A percentile compares a stretch with the other conserved stretches of the same genome.
Conservation (phyloP, 352 stramenopile genomes). For the Pythium biforme region DNA sequence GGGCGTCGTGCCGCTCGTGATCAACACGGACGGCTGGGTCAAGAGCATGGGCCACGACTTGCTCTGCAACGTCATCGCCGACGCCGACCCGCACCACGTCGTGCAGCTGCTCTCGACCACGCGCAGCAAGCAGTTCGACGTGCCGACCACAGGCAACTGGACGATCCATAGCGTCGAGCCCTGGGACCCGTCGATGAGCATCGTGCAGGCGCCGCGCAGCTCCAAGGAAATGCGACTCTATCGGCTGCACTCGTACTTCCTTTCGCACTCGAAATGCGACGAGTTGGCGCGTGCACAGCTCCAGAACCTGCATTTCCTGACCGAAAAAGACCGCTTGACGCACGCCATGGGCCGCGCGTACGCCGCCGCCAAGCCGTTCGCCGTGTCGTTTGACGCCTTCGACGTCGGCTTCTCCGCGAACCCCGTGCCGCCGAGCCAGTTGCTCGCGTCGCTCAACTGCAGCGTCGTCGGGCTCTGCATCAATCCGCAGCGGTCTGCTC, state of each 20-base stretch:
- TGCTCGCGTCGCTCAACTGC: slow-evolving; percentile 72
- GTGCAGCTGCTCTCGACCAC: slow-evolving; percentile 92
- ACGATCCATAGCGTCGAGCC: slow-evolving; percentile 54
- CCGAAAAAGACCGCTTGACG: slow-evolving; percentile 66
- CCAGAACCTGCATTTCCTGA: slow-evolving; percentile 69
- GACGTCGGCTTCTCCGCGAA: slow-evolving; percentile 58
- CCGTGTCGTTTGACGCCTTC: slow-evolving; percentile 55
- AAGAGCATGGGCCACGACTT: slow-evolving; percentile 96
- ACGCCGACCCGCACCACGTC: slow-evolving; percentile 87
- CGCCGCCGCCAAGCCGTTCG: slow-evolving; percentile 40
- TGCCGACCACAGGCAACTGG: slow-evolving; percentile 54
- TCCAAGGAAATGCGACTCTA: slow-evolving; percentile 85
- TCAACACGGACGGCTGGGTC: slow-evolving; percentile 98
- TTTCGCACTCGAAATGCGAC: slow-evolving; percentile 35
- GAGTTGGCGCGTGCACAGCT: slow-evolving; percentile 38
- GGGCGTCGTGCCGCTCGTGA: slow-evolving; percentile 80
- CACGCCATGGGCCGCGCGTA: slow-evolving; percentile 57
- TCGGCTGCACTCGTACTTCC: slow-evolving; percentile 80
- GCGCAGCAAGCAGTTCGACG: slow-evolving; percentile 85
- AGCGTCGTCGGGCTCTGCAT: slow-evolving; percentile 76
- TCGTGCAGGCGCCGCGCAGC: slow-evolving; percentile 57
- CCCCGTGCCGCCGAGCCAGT: slow-evolving; percentile 68
- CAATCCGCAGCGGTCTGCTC: slow-evolving; percentile 27
- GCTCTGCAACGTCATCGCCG: slow-evolving; percentile 89
- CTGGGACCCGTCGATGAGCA: slow-evolving; percentile 63